Percentiles rank a stretch among this genome's conserved stretches.
phyloP scores from a whole-genome alignment of 2,329 filamentous ascomycete species.

The Cercospora canescens region DNA sequence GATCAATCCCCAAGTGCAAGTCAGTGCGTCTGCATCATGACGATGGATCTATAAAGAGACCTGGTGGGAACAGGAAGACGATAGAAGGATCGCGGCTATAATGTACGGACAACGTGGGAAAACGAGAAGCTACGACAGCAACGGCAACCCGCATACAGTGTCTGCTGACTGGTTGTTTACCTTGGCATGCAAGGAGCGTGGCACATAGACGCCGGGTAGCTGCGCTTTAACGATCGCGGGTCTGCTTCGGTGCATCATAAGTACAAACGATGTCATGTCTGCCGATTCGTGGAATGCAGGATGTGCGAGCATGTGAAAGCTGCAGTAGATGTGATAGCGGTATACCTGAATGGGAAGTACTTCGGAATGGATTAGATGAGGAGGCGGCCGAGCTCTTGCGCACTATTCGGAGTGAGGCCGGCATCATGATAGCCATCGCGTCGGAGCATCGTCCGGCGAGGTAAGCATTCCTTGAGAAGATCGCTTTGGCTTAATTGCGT shows the following conservation, averaged over 20 bases:
- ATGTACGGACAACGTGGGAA: neutral
- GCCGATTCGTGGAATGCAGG: neutral
- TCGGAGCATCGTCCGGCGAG: neutral
- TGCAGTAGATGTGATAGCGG: neutral
- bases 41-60: neutral
- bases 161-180: neutral
- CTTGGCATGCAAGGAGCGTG: neutral
- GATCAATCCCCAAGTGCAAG: no score
- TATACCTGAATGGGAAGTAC: neutral
- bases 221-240: neutral
- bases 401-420: neutral
- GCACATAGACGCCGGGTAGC: neutral
- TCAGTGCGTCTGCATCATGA: no score
- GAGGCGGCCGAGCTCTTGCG: neutral
- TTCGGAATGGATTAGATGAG: neutral
- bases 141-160: neutral
- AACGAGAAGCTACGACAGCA: neutral
- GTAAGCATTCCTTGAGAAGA: neutral
- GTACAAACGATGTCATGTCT: neutral
- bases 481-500: neutral
- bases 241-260: neutral
- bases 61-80: neutral
- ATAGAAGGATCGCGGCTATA: neutral
- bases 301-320: neutral
- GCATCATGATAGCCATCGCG: neutral